Base-by-base conservation (phyloP, 1,139 yeast genomes). In the Cylindricascospora bacillispora region DNA sequence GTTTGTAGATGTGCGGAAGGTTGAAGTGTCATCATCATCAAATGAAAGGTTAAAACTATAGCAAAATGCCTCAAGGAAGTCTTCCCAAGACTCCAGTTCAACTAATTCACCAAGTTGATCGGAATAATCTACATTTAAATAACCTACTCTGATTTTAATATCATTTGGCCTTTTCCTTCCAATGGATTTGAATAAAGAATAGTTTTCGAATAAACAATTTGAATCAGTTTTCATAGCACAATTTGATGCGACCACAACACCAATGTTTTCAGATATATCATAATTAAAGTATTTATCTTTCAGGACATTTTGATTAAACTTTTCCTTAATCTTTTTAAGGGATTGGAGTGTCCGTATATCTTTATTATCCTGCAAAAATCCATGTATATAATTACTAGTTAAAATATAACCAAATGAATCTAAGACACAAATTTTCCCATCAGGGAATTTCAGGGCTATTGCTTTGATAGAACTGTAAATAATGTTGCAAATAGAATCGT, bases 1-100 rank as follows among this genome's bases (percentile, higher is more conserved):
- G n/a, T n/a, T n/a, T n/a, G n/a, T n/a, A n/a, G n/a, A n/a, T n/a
- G n/a, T n/a, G n/a, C n/a, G n/a, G n/a, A n/a, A n/a, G n/a, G n/a
- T n/a, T n/a, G n/a, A n/a, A n/a, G n/a, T n/a, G n/a, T 40, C 45
- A 16, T 51, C 53, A 16, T 51, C 53, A 2, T 47, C 58, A 38
- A 49, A 52, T 5, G 37, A 36, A 5, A 54, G 22, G 22, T 45
- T 43, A 25, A 47, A 52, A 24, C 47, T 43, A 29, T 44, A 49
- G 25, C 55, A 46, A 6, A 53, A 19, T 2, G 49, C 39, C 29
- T 54, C 59, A 18, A 54, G 28, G 5, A 52, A 22, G 18, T 39
- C 39, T 13, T 32, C 32, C 54, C 55, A 53, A 6, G 43, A 31
- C 19, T 43, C 42, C 2, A 52, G 40, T 34, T 54, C 59, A 1